Percentiles rank a stretch among this genome's conserved stretches.
Evolutionary conservation across 179 eudicot genomes (phyloP).

Genomic region (Drosera spatulata): DNA sequence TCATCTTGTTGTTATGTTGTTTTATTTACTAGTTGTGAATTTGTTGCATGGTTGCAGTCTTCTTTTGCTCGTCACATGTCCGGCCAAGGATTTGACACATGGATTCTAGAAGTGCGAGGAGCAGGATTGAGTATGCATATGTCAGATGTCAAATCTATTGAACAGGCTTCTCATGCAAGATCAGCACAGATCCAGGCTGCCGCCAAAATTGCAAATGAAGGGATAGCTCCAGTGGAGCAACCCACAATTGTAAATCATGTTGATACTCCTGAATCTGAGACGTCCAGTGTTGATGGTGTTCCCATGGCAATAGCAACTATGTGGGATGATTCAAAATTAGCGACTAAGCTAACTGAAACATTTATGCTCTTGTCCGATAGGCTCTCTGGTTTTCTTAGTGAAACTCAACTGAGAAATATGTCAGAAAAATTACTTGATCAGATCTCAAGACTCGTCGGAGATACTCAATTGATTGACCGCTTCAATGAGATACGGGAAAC

Average conservation of each 20-base stretch:
- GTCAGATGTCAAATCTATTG: conserved; percentile 42
- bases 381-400: conserved; percentile 37
- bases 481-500: conserved; percentile 50
- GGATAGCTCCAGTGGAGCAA: conserved; percentile 7
- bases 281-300: conserved; percentile 14
- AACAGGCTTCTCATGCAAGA: conserved; percentile 51
- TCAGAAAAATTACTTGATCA: conserved; percentile 37
- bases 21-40: too few relatives aligned
- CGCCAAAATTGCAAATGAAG: conserved; percentile 23
- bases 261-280: conserved; percentile 20
- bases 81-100: conserved; percentile 97
- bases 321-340: conserved; percentile 37
- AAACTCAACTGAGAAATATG: conserved; percentile 30
- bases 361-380: conserved; percentile 37
- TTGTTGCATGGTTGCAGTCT: conserved; percentile 39
- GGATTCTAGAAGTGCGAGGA: conserved; percentile 97
- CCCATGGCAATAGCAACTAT: conserved; percentile 12
- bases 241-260: conserved; percentile 7
- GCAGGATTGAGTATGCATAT: conserved; percentile 77
- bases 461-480: conserved; percentile 28
- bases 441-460: conserved; percentile 28
- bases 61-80: conserved; percentile 99
- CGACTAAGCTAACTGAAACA: conserved; percentile 29
- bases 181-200: conserved; percentile 38
- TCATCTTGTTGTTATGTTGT: too few relatives aligned